phyloP scores from a whole-genome alignment of 2,329 filamentous ascomycete species.

The Teratosphaeria epicoccoides region DNA sequence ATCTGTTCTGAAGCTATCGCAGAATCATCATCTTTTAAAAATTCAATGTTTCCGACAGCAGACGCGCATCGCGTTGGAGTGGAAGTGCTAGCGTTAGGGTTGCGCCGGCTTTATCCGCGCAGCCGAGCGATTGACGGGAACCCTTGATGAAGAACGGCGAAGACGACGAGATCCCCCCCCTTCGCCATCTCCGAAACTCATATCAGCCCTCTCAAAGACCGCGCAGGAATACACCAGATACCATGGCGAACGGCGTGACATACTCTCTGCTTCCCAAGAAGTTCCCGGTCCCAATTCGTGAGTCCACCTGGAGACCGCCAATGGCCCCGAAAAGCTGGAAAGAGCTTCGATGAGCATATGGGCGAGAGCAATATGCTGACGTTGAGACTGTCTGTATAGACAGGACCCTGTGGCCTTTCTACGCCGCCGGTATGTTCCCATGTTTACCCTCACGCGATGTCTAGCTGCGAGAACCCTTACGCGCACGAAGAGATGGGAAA shows the following conservation, averaged over 20 bases:
- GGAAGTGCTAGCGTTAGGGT: neutral
- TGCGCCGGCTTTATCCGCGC: neutral
- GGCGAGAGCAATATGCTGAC: neutral
- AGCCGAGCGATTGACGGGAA: neutral
- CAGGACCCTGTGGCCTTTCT: slow-evolving; percentile 87
- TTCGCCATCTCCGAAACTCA: neutral
- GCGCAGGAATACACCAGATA: slow-evolving; percentile 4
- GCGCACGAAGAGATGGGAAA: neutral
- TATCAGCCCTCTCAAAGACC: neutral
- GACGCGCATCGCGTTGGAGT: neutral
- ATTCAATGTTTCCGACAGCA: neutral
- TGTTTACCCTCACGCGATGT: neutral
- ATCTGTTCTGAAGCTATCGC: neutral
- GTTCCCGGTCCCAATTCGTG: slow-evolving; percentile 41
- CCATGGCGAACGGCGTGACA: slow-evolving; percentile 9
- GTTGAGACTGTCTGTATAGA: slow-evolving; percentile 42
- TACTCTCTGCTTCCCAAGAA: slow-evolving; percentile 39
- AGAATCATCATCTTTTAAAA: neutral
- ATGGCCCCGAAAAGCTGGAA: neutral
- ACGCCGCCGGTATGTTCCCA: slow-evolving; percentile 64
- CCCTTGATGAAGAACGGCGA: neutral
- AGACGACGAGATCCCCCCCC: neutral
- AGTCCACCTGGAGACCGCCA: slow-evolving; percentile 14
- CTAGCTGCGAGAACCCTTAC: neutral
- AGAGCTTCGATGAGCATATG: neutral